Conservation (phyloP, 169 alveolate genomes). For the Neospora caninum region DNA sequence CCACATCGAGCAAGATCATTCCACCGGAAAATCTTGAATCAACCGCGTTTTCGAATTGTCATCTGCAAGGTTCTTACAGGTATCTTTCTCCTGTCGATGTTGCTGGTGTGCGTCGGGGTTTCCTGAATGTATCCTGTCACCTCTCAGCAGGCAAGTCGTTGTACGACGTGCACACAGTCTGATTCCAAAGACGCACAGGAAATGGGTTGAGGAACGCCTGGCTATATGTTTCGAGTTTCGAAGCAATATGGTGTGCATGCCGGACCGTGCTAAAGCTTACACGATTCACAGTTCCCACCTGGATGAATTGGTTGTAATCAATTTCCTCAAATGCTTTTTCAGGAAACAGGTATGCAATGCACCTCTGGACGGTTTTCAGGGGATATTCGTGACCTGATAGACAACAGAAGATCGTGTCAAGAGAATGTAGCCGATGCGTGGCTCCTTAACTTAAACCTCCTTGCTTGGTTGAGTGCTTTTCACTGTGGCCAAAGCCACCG, state of each 20-base stretch:
- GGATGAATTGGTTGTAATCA: conserved; percentile 23
- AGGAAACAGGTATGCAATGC: conserved; percentile 23
- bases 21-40: too few relatives aligned
- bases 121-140: background rate
- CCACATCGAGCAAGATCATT: too few relatives aligned
- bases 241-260: background rate
- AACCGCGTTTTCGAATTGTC: too few relatives aligned
- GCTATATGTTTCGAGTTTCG: background rate
- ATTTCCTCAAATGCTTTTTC: background rate
- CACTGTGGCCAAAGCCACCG: too few relatives aligned
- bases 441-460: too few relatives aligned
- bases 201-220: background rate
- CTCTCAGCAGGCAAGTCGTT: conserved; percentile 17
- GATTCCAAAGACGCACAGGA: background rate
- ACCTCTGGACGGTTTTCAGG: background rate
- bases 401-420: background rate
- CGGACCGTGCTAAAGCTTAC: background rate
- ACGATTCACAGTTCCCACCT: background rate
- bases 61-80: too few relatives aligned
- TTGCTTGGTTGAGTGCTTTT: too few relatives aligned
- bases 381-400: conserved; percentile 19
- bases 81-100: too few relatives aligned
- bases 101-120: too few relatives aligned
- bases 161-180: conserved; percentile 1
- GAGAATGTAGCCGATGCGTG: background rate